phyloP scores from a whole-genome alignment of 495 filamentous ascomycete species.

The Bacidia rubella region DNA sequence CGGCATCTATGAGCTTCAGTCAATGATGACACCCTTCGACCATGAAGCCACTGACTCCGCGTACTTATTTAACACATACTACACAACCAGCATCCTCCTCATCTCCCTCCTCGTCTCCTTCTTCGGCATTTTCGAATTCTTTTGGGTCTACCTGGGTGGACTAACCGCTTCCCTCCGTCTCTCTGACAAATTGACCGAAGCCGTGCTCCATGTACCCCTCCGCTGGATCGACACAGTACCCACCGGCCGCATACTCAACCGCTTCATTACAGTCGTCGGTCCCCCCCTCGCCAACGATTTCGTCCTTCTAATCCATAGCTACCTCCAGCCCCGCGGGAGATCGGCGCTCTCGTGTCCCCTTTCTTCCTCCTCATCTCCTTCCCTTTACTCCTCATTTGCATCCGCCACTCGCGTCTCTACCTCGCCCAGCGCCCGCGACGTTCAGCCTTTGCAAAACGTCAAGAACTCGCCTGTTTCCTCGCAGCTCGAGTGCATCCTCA shows the following conservation, averaged over 20 bases:
- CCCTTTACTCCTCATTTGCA: too few relatives aligned
- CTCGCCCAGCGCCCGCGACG: slow-evolving; percentile 57
- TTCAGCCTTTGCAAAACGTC: slow-evolving; percentile 54
- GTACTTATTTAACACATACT: too few relatives aligned
- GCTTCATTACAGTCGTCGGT: slow-evolving; percentile 62
- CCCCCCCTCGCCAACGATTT: slow-evolving; percentile 47
- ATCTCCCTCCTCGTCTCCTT: slow-evolving; percentile 41
- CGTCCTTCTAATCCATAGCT: slow-evolving; percentile 37
- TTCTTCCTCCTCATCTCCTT: slow-evolving; percentile 45
- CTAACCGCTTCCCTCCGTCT: slow-evolving; percentile 49
- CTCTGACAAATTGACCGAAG: slow-evolving; percentile 49
- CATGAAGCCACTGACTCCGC: too few relatives aligned
- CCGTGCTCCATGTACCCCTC: slow-evolving; percentile 55
- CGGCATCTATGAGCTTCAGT: too few relatives aligned
- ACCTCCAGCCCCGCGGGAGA: slow-evolving; percentile 42
- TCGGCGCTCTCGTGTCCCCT: slow-evolving; percentile 49
- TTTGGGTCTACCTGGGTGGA: slow-evolving; percentile 42
- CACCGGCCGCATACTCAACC: slow-evolving; percentile 62
- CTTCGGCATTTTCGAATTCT: slow-evolving; percentile 42
- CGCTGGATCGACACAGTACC: slow-evolving; percentile 76
- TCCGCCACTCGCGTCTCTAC: too few relatives aligned
- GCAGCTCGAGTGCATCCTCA: slow-evolving; percentile 49
- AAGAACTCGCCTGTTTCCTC: slow-evolving; percentile 60
- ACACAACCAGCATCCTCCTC: too few relatives aligned
- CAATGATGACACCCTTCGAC: too few relatives aligned